A percentile compares a stretch with the other conserved stretches of the same genome.
Conservation (phyloP, 2,329 filamentous ascomycete species). For the Xylaria sp. region DNA sequence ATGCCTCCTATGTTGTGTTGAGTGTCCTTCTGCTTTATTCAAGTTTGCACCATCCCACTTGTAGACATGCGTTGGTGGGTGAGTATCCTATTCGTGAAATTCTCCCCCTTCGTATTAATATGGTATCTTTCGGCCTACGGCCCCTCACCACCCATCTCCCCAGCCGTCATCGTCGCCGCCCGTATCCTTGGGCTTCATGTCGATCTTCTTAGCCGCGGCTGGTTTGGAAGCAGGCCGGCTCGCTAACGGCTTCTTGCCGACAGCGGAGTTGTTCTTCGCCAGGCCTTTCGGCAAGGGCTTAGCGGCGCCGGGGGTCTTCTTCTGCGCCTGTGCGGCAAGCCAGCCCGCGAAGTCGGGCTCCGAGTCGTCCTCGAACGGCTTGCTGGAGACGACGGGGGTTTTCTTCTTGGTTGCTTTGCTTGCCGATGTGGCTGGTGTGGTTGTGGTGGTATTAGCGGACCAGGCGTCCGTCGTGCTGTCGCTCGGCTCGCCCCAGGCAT, state of each 20-base stretch:
- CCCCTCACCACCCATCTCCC: constrained; percentile 70
- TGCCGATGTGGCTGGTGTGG: constrained; percentile 17
- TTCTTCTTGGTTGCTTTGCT: constrained; percentile 47
- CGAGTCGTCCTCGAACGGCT: constrained; percentile 80
- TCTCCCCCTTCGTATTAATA: no score
- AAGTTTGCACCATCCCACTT: background rate
- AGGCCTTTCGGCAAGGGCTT: constrained; percentile 88
- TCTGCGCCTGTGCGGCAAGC: constrained; percentile 87
- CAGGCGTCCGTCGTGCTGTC: constrained; percentile 52
- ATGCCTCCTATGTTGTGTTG: background rate
- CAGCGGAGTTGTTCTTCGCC: constrained; percentile 62
- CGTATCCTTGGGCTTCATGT: constrained; percentile 71
- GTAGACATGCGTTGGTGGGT: background rate
- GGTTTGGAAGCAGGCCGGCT: constrained; percentile 50
- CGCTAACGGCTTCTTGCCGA: constrained; percentile 52
- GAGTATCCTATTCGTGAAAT: no score
- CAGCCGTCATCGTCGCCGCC: constrained; percentile 70
- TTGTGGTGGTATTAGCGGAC: constrained; percentile 32
- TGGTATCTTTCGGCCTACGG: background rate
- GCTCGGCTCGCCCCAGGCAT: constrained; percentile 77
- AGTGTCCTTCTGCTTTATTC: constrained; percentile 8
- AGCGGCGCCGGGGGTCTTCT: constrained; percentile 57
- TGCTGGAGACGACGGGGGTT: constrained; percentile 51
- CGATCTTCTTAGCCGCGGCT: constrained; percentile 70
- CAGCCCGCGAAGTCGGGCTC: constrained; percentile 97